A percentile compares a stretch with the other conserved stretches of the same genome.
phyloP scores from a whole-genome alignment of 768 basidiomycete species.

The Ephemerocybe angulata region DNA sequence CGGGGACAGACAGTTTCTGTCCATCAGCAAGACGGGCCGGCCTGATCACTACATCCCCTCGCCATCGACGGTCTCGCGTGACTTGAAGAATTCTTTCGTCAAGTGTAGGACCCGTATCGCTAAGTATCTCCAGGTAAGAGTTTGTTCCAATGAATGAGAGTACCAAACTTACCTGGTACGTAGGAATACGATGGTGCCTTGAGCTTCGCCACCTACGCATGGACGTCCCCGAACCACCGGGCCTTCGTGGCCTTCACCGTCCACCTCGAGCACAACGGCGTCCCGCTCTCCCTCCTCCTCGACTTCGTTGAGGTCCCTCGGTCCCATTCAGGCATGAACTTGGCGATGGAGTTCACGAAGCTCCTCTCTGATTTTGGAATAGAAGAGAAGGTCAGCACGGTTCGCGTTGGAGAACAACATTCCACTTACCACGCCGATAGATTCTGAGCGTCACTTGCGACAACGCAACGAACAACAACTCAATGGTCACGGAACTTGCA shows the following conservation, averaged over 20 bases:
- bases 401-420: conserved; percentile 8
- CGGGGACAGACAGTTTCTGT: not conserved
- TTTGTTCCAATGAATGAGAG: not conserved
- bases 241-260: conserved; percentile 26
- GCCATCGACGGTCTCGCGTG: not conserved
- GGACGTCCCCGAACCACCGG: conserved; percentile 33
- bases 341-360: too few species aligned
- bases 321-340: conserved; percentile 33
- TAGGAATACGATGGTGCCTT: conserved; percentile 7
- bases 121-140: conserved; percentile 5
- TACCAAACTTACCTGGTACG: not conserved
- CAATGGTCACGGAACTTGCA: conserved; percentile 26
- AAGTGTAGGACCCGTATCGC: conserved; percentile 1
- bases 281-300: conserved; percentile 22
- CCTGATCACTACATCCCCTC: not conserved
- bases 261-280: conserved; percentile 27
- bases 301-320: conserved; percentile 34
- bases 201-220: conserved; percentile 26
- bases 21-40: not conserved
- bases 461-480: conserved; percentile 32
- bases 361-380: conserved; percentile 28
- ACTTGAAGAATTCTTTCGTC: too few species aligned
- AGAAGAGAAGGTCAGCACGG: conserved; percentile 26
- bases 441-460: conserved; percentile 30
- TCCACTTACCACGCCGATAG: conserved; percentile 11